Evolutionary conservation across 495 filamentous ascomycete species (phyloP).

Genomic region (Daldinia decipiens): DNA sequence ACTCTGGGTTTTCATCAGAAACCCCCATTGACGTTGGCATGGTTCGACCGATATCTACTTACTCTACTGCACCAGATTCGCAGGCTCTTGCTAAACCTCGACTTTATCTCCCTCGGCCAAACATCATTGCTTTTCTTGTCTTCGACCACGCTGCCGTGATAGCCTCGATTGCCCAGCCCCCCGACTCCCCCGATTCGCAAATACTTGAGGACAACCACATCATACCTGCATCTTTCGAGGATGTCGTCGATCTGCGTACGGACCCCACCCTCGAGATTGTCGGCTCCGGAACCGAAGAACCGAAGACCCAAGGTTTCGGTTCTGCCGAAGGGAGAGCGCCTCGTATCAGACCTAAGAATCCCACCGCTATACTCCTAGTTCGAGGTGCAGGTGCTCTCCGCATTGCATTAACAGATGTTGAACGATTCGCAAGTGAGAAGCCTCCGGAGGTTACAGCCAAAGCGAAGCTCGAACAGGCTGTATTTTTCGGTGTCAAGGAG

Average conservation of each 20-base stretch:
- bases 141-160: conserved; percentile 80
- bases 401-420: conserved; percentile 66
- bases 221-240: conserved; percentile 75
- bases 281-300: conserved; percentile 69
- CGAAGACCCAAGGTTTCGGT: conserved; percentile 50
- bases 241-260: conserved; percentile 81
- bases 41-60: conserved; percentile 71
- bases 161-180: conserved; percentile 69
- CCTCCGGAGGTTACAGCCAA: conserved; percentile 74
- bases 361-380: conserved; percentile 77
- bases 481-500: conserved; percentile 85
- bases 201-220: conserved; percentile 70
- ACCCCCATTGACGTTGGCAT: conserved; percentile 56
- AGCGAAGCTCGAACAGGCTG: conserved; percentile 91
- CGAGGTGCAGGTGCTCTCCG: conserved; percentile 83
- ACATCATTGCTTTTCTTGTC: conserved; percentile 82
- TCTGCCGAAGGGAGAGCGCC: conserved; percentile 56
- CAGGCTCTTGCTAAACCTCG: conserved; percentile 64
- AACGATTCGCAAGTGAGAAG: conserved; percentile 59
- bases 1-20: conserved; percentile 39
- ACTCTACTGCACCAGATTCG: conserved; percentile 59
- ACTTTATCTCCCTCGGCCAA: conserved; percentile 80
- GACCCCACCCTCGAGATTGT: conserved; percentile 69
- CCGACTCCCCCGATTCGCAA: conserved; percentile 74
- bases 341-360: conserved; percentile 65